phyloP scores from a whole-genome alignment of 805 yeast genomes.

The Hanseniaspora occidentalis region DNA sequence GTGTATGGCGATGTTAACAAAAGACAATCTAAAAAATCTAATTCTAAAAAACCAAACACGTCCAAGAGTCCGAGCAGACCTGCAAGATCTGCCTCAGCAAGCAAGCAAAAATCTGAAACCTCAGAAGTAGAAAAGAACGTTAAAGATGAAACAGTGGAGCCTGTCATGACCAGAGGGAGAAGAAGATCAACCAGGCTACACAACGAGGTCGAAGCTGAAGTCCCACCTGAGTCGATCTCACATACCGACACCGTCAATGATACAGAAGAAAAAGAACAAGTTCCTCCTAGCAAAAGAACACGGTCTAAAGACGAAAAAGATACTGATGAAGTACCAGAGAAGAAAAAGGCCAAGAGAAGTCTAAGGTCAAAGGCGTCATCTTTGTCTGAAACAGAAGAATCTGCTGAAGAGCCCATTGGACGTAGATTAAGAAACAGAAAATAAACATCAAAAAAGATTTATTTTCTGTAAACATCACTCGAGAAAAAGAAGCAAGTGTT shows the following conservation, averaged over 20 bases:
- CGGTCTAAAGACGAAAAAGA: not conserved
- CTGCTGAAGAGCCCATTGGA: conserved; percentile 43
- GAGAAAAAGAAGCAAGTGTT: too few relatives aligned
- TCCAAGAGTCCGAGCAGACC: not conserved
- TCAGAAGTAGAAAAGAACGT: not conserved
- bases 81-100: not conserved
- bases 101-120: not conserved
- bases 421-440: conserved; percentile 47
- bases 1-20: conserved; percentile 1
- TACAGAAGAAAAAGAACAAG: conserved; percentile 1
- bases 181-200: too few relatives aligned
- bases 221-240: too few relatives aligned
- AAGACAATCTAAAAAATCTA: not conserved
- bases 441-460: conserved; percentile 11
- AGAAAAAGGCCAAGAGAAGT: conserved; percentile 2
- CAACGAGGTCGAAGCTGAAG: too few relatives aligned
- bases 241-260: too few relatives aligned
- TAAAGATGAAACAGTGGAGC: not conserved
- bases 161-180: too few relatives aligned
- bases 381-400: too few relatives aligned
- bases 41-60: not conserved
- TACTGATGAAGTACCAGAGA: conserved; percentile 11
- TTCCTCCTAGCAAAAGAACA: conserved; percentile 8
- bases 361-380: not conserved
- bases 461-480: not conserved